Evolutionary conservation across 1,139 yeast genomes (phyloP), one percentile per base, ranked within the genome.

Genomic region (Geotrichum citri-aurantii): DNA sequence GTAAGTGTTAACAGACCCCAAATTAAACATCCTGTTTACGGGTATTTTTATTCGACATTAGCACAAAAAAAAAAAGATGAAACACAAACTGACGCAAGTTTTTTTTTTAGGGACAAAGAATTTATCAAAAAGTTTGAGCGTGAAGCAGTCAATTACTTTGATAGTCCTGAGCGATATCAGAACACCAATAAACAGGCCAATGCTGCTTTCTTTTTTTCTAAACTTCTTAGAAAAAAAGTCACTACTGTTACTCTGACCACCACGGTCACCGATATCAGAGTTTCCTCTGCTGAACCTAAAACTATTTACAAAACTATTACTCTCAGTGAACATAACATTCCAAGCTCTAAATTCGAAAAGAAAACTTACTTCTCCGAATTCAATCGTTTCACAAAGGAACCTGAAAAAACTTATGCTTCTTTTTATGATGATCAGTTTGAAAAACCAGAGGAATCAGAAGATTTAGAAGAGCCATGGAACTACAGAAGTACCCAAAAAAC

Each of bases 141-240:
- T 14, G 56, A 56, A 14, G 56, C 59, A 3, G 27, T 33, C 10
- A 52, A 52, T 26, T 42, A 40, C 40, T 56, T 56, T 52, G 59
- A 56, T 37, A 56, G 59, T 46, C 59, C 59, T 26, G 59, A 56
- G 27, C n/a, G 59, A 19, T 56, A 56, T 29, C 49, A 48, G 17
- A 29, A 19, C 14, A 48, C 46, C 10, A 53, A 56, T 4, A 31
- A 49, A 10, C 29, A 47, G 24, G 59, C 59, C 6, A 52, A 48
- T 46, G 59, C 33, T 14, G 53, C 51, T 8, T 40, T 55, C 56
- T 52, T 56, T 27, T 48, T 56, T 29, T 48, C 52, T 19, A 56
- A 52, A 37, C n/a, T 56, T 8, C 42, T 52, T 42, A 52, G 29
- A 44, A 56, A 52, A 52, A 37, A 37, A 19, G 29, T 17, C 5